Evolutionary conservation across 306 rosid species (phyloP).

Genomic region (Prunus campanulata): DNA sequence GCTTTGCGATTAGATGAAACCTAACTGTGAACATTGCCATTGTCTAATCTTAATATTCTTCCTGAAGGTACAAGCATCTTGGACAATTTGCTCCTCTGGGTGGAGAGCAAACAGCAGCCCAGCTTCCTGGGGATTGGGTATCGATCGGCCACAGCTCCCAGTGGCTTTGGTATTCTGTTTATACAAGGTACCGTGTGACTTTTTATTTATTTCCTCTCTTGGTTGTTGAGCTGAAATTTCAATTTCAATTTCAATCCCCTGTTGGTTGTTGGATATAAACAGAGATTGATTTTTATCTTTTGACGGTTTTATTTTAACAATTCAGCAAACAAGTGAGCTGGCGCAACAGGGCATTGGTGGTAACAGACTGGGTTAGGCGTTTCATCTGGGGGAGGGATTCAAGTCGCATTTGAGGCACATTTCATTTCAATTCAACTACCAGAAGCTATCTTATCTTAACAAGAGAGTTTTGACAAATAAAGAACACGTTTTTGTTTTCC

Average conservation of each 20-base stretch:
- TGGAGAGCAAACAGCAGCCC: constrained; percentile 98
- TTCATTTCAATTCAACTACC: neutral
- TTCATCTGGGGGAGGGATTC: constrained; percentile 86
- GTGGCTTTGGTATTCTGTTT: constrained; percentile 99
- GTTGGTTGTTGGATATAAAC: neutral
- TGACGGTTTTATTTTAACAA: neutral
- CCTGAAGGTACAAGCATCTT: constrained; percentile 81
- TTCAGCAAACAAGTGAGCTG: constrained; percentile 98
- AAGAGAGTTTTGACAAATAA: neutral
- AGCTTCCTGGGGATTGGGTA: constrained; percentile 97
- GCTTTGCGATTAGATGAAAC: neutral
- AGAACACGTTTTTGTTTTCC: constrained; percentile 6
- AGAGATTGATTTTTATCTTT: constrained; percentile 9
- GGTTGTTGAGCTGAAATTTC: neutral
- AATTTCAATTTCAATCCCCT: neutral
- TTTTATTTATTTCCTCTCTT: neutral
- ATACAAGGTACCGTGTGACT: constrained; percentile 57
- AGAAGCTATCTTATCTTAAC: neutral
- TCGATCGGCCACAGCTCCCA: constrained; percentile 92
- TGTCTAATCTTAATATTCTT: too few species aligned
- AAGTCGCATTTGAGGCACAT: constrained; percentile 49
- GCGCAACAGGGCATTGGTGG: constrained; percentile 87
- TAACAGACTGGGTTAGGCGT: constrained; percentile 84
- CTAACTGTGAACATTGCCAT: too few species aligned
- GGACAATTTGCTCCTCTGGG: constrained; percentile 99